These are phyloP conservation scores for Porphyra umbilicalis DNA, from an alignment of 31 red algal species.

Conservation along the genomic window DNA sequence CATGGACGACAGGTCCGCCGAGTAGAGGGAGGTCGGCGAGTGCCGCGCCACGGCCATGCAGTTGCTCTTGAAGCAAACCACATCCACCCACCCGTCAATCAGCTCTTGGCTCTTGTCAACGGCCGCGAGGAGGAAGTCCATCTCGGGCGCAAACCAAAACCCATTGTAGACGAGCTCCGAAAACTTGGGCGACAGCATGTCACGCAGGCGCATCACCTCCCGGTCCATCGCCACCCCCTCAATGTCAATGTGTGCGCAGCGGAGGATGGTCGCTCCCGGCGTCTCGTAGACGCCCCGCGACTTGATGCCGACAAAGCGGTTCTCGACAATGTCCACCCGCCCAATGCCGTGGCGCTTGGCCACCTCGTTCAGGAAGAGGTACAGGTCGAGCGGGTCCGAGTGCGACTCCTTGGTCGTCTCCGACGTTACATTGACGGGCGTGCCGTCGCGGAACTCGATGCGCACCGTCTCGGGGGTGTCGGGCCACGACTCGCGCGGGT, in stretches of 20 bases:
- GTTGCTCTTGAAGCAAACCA: conserved; percentile 85
- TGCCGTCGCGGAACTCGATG: conserved; percentile 86
- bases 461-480: conserved; percentile 70
- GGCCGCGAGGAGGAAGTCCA: conserved; percentile 86
- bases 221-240: conserved; percentile 99
- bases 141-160: conserved; percentile 98
- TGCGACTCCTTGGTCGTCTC: conserved; percentile 12
- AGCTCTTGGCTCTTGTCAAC: conserved; percentile 93
- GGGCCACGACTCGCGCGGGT: conserved; percentile 26
- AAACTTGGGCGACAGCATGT: conserved; percentile 96
- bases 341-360: conserved; percentile 93
- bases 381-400: conserved; percentile 63
- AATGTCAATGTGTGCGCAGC: conserved; percentile 97
- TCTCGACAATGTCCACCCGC: conserved; percentile 97
- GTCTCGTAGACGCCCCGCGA: conserved; percentile 95
- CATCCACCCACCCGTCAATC: conserved; percentile 97
- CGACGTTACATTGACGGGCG: conserved; percentile 32
- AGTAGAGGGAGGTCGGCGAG: conserved; percentile 80
- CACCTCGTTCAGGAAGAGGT: conserved; percentile 66
- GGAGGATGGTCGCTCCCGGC: conserved; percentile 83
- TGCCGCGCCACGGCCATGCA: conserved; percentile 83
- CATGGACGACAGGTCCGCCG: conserved; percentile 92
- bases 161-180: conserved; percentile 90
- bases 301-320: conserved; percentile 97
- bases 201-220: conserved; percentile 94